Conservation (phyloP, 2,329 filamentous ascomycete genomes). For the Arthrocladium fulminans region DNA sequence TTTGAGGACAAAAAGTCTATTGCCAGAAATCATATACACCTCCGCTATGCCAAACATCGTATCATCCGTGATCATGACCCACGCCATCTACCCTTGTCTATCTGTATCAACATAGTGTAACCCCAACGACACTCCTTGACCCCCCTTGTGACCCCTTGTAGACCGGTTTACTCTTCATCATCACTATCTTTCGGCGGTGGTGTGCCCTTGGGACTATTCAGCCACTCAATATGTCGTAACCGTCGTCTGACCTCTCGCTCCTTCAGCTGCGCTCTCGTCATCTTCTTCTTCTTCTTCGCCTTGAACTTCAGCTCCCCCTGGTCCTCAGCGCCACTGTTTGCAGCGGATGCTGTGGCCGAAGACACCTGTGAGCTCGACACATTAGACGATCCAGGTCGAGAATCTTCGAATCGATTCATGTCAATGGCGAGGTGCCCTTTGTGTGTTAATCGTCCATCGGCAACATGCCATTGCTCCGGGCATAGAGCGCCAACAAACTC, state of each 20-base stretch:
- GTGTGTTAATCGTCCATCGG: conserved; percentile 75
- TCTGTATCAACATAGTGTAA: not conserved
- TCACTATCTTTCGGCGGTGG: conserved; percentile 69
- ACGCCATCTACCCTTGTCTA: not conserved
- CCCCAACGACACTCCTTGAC: not conserved
- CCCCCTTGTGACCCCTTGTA: not conserved
- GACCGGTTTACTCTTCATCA: conserved; percentile 50
- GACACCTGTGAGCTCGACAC: conserved; percentile 49
- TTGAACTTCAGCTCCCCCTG: conserved; percentile 75
- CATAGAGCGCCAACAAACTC: conserved; percentile 95
- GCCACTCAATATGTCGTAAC: conserved; percentile 74
- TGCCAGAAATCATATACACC: conserved; percentile 1
- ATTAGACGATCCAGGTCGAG: conserved; percentile 53
- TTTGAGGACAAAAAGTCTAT: not conserved
- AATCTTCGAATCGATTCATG: conserved; percentile 81
- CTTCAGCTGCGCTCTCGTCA: conserved; percentile 93
- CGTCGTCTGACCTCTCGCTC: conserved; percentile 80
- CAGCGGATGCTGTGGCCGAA: conserved; percentile 52
- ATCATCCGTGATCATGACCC: not conserved
- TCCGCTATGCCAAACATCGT: conserved; percentile 1
- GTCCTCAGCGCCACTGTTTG: conserved; percentile 78
- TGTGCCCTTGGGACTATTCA: conserved; percentile 78
- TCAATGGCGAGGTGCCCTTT: conserved; percentile 67
- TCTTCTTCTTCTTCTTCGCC: conserved; percentile 73
- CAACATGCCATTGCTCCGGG: conserved; percentile 92